Evolutionary conservation across 208 protist genomes (phyloP).

Genomic region (Leptomonas pyrrhocoris): DNA sequence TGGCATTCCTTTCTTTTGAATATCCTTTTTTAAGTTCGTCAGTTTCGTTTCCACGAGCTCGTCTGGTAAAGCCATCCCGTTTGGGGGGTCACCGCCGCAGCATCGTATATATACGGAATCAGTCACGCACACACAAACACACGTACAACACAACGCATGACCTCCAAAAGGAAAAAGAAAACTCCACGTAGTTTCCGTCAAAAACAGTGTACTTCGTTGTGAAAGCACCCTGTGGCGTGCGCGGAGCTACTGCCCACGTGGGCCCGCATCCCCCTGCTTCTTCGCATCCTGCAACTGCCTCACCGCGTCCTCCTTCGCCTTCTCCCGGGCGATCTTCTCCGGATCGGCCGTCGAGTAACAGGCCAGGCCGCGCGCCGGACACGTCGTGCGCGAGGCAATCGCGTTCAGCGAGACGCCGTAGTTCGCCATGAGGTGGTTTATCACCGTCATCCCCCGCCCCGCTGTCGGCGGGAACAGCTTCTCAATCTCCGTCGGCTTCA

Average conservation of each 20-base stretch:
- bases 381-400: slow-evolving; percentile 51
- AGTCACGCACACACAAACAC: too few species aligned
- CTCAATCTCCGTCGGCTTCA: slow-evolving; percentile 90
- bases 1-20: too few species aligned
- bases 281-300: slow-evolving; percentile 12
- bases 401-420: slow-evolving; percentile 77
- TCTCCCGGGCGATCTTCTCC: slow-evolving; percentile 26
- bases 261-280: not conserved
- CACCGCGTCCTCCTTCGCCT: slow-evolving; percentile 11
- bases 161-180: too few species aligned
- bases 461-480: slow-evolving; percentile 76
- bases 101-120: too few species aligned
- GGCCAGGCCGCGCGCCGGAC: slow-evolving; percentile 37
- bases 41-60: too few species aligned
- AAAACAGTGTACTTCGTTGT: too few species aligned
- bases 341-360: slow-evolving; percentile 44
- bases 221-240: too few species aligned
- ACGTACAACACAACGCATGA: too few species aligned
- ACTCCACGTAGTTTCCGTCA: too few species aligned
- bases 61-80: too few species aligned
- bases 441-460: slow-evolving; percentile 60
- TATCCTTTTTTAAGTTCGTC: too few species aligned
- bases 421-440: slow-evolving; percentile 76
- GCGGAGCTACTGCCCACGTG: not conserved
- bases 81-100: too few species aligned